phyloP scores from a whole-genome alignment of 2,329 filamentous ascomycete genomes.

The Sporothrix globosa region DNA sequence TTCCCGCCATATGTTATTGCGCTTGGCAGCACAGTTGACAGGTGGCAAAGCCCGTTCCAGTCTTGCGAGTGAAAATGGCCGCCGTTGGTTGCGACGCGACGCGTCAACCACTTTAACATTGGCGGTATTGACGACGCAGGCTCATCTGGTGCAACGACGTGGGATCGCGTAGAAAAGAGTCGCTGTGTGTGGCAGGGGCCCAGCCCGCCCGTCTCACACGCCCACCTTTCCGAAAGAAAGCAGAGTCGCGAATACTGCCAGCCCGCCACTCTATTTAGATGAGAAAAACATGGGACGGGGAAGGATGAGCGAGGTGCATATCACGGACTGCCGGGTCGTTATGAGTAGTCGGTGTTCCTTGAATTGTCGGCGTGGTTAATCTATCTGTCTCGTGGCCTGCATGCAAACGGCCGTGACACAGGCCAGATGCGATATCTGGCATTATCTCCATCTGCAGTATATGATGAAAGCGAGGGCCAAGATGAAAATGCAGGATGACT shows the following conservation, averaged over 20 bases:
- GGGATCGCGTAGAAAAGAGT: not conserved
- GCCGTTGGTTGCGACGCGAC: conserved; percentile 8
- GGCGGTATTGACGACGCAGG: not conserved
- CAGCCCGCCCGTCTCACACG: not conserved
- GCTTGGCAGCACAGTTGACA: conserved; percentile 13
- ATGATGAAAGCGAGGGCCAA: not conserved
- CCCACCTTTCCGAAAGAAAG: conserved; percentile 12
- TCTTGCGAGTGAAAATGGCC: not conserved
- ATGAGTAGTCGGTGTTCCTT: not conserved
- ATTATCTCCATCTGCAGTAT: too few relatives aligned
- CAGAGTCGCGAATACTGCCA: conserved; percentile 15
- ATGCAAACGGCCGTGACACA: conserved; percentile 21
- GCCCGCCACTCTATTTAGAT: conserved; percentile 20
- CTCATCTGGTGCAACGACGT: not conserved
- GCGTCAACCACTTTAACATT: conserved; percentile 22
- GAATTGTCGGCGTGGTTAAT: not conserved
- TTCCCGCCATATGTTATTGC: not conserved
- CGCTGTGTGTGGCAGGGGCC: not conserved
- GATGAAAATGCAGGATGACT: not conserved
- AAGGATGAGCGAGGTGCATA: conserved; percentile 1
- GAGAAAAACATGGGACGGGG: conserved; percentile 1
- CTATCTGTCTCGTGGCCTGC: conserved; percentile 2
- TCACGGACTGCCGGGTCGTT: conserved; percentile 19
- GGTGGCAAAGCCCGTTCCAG: conserved; percentile 13
- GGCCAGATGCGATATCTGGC: not conserved